These are phyloP conservation scores for Ophiostoma angusticollis DNA, from an alignment of 2,329 filamentous ascomycete species.

Conservation along the genomic window DNA sequence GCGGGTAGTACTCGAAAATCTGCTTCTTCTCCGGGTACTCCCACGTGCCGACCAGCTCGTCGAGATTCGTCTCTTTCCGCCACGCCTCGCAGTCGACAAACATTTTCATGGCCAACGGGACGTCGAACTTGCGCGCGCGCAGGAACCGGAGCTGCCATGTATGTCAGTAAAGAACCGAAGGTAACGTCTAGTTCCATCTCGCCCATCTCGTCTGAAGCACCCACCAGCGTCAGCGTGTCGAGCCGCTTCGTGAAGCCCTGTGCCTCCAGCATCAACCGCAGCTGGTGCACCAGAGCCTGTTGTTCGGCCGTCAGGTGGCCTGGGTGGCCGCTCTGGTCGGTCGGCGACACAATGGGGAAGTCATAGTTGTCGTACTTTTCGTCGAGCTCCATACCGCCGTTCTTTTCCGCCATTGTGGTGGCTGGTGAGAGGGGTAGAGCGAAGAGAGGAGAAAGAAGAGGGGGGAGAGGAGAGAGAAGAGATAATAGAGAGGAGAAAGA, in stretches of 20 bases:
- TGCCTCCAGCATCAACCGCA: constrained; percentile 73
- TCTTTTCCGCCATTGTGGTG: constrained; percentile 9
- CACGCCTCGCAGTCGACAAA: constrained; percentile 84
- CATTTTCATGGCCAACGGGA: constrained; percentile 75
- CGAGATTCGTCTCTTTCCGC: constrained; percentile 75
- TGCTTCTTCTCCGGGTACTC: constrained; percentile 75
- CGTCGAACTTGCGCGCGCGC: constrained; percentile 89
- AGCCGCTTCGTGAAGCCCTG: constrained; percentile 72
- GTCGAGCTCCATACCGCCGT: constrained; percentile 45
- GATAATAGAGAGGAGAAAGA: not conserved
- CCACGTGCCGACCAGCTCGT: constrained; percentile 68
- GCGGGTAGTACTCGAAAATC: constrained; percentile 85
- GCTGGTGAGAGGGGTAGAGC: not conserved
- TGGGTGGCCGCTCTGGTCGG: constrained; percentile 62
- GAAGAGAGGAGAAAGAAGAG: not conserved
- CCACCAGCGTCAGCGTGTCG: constrained; percentile 82
- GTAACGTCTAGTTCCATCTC: not conserved
- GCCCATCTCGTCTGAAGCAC: constrained; percentile 16
- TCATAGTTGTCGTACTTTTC: constrained; percentile 95
- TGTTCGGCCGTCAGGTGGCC: constrained; percentile 78
- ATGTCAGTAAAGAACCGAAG: not conserved
- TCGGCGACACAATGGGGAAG: constrained; percentile 67
- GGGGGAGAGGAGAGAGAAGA: not conserved
- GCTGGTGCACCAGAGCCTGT: constrained; percentile 77
- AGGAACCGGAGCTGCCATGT: constrained; percentile 63